Percentiles rank a stretch among this genome's conserved stretches.
Evolutionary conservation across 768 basidiomycete species (phyloP).

Genomic region (Kwoniella heveanensis): DNA sequence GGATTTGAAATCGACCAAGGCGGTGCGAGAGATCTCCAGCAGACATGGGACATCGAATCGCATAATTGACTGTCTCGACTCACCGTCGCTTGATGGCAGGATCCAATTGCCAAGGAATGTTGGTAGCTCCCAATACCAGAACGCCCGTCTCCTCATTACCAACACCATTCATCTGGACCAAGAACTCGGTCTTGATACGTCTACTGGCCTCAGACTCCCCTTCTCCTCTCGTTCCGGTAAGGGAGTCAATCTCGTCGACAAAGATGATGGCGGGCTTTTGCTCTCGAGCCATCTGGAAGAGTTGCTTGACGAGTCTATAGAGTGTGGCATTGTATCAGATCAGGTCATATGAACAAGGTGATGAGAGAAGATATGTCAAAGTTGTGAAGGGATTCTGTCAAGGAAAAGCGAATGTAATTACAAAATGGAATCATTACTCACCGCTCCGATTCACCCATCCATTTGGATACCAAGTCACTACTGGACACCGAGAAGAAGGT

Average conservation of each 20-base stretch:
- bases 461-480: slow-evolving; percentile 94
- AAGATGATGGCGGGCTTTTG: slow-evolving; percentile 98
- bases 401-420: no score
- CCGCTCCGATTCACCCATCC: slow-evolving; percentile 99
- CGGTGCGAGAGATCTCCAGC: no score
- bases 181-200: slow-evolving; percentile 24
- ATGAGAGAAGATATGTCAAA: not conserved
- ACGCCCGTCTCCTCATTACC: slow-evolving; percentile 97
- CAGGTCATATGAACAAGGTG: no score
- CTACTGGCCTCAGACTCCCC: slow-evolving; percentile 97
- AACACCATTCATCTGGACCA: slow-evolving; percentile 91
- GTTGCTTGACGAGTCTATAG: slow-evolving; percentile 93
- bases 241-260: slow-evolving; percentile 96
- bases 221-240: slow-evolving; percentile 91
- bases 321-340: no score
- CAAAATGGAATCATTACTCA: no score
- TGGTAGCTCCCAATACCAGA: slow-evolving; percentile 93
- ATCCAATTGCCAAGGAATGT: slow-evolving; percentile 97
- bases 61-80: no score
- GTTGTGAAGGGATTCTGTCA: no score
- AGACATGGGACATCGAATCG: no score
- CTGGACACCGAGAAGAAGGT: slow-evolving; percentile 98
- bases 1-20: not conserved
- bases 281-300: slow-evolving; percentile 95
- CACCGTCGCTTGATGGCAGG: slow-evolving; percentile 94